Evolutionary conservation across 1,139 yeast genomes (phyloP), one percentile per base, ranked within the genome.

Genomic region (Yarrowia galli): DNA sequence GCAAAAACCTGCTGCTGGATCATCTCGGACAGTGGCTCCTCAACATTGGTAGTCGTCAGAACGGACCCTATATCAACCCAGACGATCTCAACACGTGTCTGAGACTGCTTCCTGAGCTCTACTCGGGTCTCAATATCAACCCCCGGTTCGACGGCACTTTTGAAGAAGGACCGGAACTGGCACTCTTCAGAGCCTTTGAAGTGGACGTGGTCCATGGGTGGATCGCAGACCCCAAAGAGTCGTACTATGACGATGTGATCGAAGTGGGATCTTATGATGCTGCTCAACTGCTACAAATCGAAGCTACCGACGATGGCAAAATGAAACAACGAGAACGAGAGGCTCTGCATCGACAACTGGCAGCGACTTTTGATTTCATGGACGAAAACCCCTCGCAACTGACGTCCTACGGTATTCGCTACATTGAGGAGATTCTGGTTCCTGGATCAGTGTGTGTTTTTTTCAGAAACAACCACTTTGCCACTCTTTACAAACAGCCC

Each of bases 391-490:
- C 85, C 4, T 87, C 96, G 0, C 97, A 92, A 74, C 79, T 92
- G 72, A 91, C 97, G 0, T 79, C 79, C 1, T 78, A 79, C 67
- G 98, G 98, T 0, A 75, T 91, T 23, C 70, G 75, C 3, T 77
- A 75, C 51, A 72, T 87, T 64, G 72, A 77, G 25, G 77, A 78
- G 3, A 74, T 82, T 18, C 76, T 90, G 64, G 76, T 81, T 65
- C 78, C 81, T 16, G 82, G 83, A 25, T 78, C 87, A 42, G 82
- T 89, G 70, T 83, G 87, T 1, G 86, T 92, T 0, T 84, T 92
- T 69, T 92, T 92, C 80, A 82, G 97, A 73, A 92, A 92, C 76
- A 91, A 92, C 76, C 97, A 92, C 77, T 92, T 91, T 77, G 85
- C 85, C 69, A 89, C 97, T 0, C 77, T 92, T 16, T 84, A 84